These are phyloP conservation scores for Pelargonium cotyledonis DNA, from an alignment of 441 rosid genomes.

Conservation along the genomic window DNA sequence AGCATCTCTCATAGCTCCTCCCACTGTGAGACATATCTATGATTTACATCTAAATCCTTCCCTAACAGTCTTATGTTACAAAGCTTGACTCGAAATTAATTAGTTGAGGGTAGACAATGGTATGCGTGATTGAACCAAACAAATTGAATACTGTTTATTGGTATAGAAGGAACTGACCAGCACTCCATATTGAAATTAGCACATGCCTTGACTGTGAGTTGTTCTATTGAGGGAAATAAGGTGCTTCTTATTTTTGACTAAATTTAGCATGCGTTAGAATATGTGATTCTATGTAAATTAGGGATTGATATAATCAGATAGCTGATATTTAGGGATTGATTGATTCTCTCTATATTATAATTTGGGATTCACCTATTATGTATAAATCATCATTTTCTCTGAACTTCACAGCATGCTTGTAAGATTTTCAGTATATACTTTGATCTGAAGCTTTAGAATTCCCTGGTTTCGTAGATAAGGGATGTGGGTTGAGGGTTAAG, in stretches of 20 bases:
- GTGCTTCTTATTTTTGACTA: too few relatives aligned
- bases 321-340: too few relatives aligned
- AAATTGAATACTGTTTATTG: neutral
- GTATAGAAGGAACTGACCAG: neutral
- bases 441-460: neutral
- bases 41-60: neutral
- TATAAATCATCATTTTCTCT: too few relatives aligned
- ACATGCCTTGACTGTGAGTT: neutral
- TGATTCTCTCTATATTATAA: too few relatives aligned
- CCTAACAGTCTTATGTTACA: neutral
- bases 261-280: too few relatives aligned
- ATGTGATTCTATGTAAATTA: too few relatives aligned
- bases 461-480: neutral
- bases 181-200: neutral
- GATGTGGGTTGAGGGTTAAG: neutral
- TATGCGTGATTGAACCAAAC: neutral
- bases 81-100: neutral
- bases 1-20: too few relatives aligned
- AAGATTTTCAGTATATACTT: neutral
- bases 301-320: too few relatives aligned
- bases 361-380: too few relatives aligned
- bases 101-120: conserved; percentile 1
- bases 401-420: neutral
- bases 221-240: neutral
- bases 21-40: too few relatives aligned